Evolutionary conservation across 2,329 filamentous ascomycete species (phyloP).

Genomic region (Dendrostoma leiphaemia): DNA sequence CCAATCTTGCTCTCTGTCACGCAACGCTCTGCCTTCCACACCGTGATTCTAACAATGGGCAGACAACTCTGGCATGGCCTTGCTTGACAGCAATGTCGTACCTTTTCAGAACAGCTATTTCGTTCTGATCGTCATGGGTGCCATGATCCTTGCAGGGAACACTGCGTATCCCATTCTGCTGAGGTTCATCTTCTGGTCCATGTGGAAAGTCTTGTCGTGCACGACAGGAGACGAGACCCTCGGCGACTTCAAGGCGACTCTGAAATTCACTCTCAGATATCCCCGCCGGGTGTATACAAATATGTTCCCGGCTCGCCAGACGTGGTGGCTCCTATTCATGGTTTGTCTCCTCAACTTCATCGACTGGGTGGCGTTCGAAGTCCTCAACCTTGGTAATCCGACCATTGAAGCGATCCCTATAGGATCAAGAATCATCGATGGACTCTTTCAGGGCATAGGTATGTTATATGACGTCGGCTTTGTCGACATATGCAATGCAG

Average conservation of each 20-base stretch:
- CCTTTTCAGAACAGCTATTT: slow-evolving; percentile 55
- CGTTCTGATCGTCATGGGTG: slow-evolving; percentile 51
- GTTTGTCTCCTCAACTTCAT: slow-evolving; percentile 59
- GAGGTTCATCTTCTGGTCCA: slow-evolving; percentile 56
- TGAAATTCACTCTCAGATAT: slow-evolving; percentile 54
- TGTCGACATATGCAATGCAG: too few relatives aligned
- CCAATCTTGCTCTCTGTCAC: too few relatives aligned
- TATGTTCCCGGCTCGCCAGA: slow-evolving; percentile 61
- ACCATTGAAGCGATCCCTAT: slow-evolving; percentile 50
- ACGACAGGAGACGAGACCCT: slow-evolving; percentile 36
- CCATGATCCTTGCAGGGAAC: slow-evolving; percentile 63
- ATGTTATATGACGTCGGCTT: too few relatives aligned
- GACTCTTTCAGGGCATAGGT: slow-evolving; percentile 62
- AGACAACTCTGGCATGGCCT: slow-evolving; percentile 70
- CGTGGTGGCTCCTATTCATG: slow-evolving; percentile 65
- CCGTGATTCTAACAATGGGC: too few relatives aligned
- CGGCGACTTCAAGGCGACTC: slow-evolving; percentile 44
- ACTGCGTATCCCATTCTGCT: slow-evolving; percentile 65
- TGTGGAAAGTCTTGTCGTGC: slow-evolving; percentile 39
- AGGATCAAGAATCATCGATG: slow-evolving; percentile 57
- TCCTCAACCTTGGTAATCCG: slow-evolving; percentile 62
- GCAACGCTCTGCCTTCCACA: too few relatives aligned
- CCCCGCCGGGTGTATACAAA: slow-evolving; percentile 60
- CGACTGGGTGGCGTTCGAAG: slow-evolving; percentile 65
- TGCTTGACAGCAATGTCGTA: slow-evolving; percentile 65